Evolutionary conservation across 2,329 filamentous ascomycete genomes (phyloP).

Genomic region (Curvularia eragrostidis): DNA sequence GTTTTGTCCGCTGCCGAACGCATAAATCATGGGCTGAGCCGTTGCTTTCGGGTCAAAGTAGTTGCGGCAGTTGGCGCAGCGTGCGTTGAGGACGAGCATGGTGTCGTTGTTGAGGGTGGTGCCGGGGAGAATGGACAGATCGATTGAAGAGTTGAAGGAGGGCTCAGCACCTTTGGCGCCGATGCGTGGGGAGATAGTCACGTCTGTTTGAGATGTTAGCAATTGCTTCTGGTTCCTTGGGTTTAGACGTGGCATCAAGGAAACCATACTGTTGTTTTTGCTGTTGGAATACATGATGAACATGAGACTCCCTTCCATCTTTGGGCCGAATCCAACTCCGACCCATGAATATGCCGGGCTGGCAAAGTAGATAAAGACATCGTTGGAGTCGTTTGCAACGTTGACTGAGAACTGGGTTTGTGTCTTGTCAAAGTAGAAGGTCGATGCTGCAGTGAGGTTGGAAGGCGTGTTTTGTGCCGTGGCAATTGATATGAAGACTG

Average conservation of each 20-base stretch:
- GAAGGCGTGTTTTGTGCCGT: constrained; percentile 24
- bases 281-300: constrained; percentile 53
- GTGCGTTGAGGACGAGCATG: constrained; percentile 48
- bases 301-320: constrained; percentile 55
- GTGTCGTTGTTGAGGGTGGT: constrained; percentile 43
- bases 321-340: constrained; percentile 52
- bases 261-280: constrained; percentile 41
- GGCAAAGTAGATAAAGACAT: constrained; percentile 46
- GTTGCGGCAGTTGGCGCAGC: constrained; percentile 50
- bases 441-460: constrained; percentile 35
- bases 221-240: not conserved
- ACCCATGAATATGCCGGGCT: constrained; percentile 54
- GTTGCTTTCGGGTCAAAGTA: constrained; percentile 43
- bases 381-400: constrained; percentile 41
- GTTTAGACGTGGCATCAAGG: not conserved
- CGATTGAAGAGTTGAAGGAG: constrained; percentile 33
- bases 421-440: constrained; percentile 40
- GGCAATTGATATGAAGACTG: constrained; percentile 27
- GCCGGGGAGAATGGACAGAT: constrained; percentile 40
- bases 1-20: constrained; percentile 46
- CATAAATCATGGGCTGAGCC: constrained; percentile 52
- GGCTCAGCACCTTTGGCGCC: constrained; percentile 48
- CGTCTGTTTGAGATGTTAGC: constrained; percentile 30
- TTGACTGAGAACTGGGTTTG: constrained; percentile 48
- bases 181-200: constrained; percentile 50